Percentiles rank a stretch among this genome's conserved stretches.
Conservation (phyloP, 2,329 filamentous ascomycete species). For the Phymatotrichopsis omnivora region DNA sequence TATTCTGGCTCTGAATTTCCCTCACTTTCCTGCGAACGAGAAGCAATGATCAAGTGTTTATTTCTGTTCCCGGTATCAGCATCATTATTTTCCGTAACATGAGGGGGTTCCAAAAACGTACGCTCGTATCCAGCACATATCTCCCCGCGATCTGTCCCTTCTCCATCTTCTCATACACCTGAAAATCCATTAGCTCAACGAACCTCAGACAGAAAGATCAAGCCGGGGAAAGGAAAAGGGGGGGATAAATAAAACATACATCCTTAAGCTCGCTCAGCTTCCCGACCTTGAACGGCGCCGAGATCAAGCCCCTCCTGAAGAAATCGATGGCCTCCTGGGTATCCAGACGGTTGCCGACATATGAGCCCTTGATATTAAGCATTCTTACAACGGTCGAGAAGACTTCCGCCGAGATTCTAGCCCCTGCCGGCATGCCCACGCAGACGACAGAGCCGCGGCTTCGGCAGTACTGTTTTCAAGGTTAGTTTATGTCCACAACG, state of each 20-base stretch:
- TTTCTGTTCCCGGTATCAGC: too few relatives aligned
- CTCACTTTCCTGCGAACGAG: too few relatives aligned
- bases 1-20: too few relatives aligned
- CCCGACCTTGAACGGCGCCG: conserved; percentile 74
- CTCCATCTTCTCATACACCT: conserved; percentile 38
- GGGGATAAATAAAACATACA: too few relatives aligned
- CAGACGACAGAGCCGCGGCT: conserved; percentile 73
- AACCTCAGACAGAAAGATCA: conserved; percentile 27
- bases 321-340: conserved; percentile 85
- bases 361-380: conserved; percentile 85
- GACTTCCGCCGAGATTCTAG: conserved; percentile 71
- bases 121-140: conserved; percentile 61
- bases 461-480: conserved; percentile 57
- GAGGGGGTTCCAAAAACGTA: too few relatives aligned
- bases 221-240: too few relatives aligned
- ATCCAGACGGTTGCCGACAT: conserved; percentile 87
- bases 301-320: conserved; percentile 72
- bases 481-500: conserved; percentile 11
- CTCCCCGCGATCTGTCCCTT: conserved; percentile 63
- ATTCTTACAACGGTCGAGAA: conserved; percentile 84
- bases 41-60: too few relatives aligned
- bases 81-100: too few relatives aligned
- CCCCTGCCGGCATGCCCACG: conserved; percentile 76
- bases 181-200: neutral
- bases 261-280: conserved; percentile 68